phyloP scores from a whole-genome alignment of 1,139 yeast genomes.

The Blastobotrys proliferans region DNA sequence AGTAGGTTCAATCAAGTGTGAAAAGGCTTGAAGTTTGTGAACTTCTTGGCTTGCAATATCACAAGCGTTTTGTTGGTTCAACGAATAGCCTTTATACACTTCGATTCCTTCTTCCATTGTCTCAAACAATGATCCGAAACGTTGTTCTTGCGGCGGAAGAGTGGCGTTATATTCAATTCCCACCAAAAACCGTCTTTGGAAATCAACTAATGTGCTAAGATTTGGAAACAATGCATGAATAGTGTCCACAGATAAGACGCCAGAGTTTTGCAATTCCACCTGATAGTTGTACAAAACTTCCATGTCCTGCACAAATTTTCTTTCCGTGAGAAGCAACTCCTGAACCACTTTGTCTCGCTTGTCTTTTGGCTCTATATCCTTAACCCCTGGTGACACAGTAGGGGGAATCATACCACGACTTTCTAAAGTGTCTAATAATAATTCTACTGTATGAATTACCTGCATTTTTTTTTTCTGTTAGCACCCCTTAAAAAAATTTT shows the following conservation, averaged over 20 bases:
- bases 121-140: conserved; percentile 83
- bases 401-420: conserved; percentile 23
- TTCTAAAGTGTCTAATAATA: conserved; percentile 46
- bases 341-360: conserved; percentile 68
- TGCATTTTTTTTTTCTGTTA: conserved; percentile 1
- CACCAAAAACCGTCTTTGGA: conserved; percentile 82
- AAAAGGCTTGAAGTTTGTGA: conserved; percentile 50
- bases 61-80: conserved; percentile 81
- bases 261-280: conserved; percentile 60
- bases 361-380: conserved; percentile 21
- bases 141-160: conserved; percentile 69
- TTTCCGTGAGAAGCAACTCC: conserved; percentile 83
- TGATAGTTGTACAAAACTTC: conserved; percentile 69
- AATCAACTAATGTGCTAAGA: conserved; percentile 76
- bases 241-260: conserved; percentile 72
- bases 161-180: conserved; percentile 86
- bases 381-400: conserved; percentile 9
- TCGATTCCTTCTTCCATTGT: conserved; percentile 75
- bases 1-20: conserved; percentile 71
- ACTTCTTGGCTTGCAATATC: conserved; percentile 71
- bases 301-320: conserved; percentile 87
- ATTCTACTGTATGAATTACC: conserved; percentile 65
- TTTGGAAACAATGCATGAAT: conserved; percentile 85
- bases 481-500: background rate
- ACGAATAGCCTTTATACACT: conserved; percentile 82